These are phyloP conservation scores for Elsinoe necatrix DNA, from an alignment of 2,329 filamentous ascomycete species.

Conservation along the genomic window DNA sequence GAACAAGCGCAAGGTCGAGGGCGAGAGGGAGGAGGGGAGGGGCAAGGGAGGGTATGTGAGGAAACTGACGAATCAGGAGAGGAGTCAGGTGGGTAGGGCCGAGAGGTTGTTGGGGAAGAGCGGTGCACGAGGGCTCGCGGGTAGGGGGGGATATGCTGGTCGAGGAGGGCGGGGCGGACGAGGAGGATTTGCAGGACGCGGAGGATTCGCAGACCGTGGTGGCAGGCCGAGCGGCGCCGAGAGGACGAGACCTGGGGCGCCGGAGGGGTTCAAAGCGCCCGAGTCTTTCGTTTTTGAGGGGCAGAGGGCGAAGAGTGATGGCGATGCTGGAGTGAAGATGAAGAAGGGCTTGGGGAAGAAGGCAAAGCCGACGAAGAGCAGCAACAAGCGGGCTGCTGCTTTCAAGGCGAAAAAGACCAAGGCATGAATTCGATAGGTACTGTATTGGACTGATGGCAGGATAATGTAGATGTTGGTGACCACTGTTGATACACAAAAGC, in stretches of 20 bases:
- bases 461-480: neutral
- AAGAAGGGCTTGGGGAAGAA: slow-evolving; percentile 40
- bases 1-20: slow-evolving; percentile 31
- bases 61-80: slow-evolving; percentile 61
- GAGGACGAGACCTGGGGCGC: neutral
- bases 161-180: slow-evolving; percentile 12
- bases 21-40: slow-evolving; percentile 21
- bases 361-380: slow-evolving; percentile 35
- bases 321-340: slow-evolving; percentile 49
- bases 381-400: slow-evolving; percentile 37
- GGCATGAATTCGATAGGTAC: neutral
- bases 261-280: slow-evolving; percentile 44
- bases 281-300: slow-evolving; percentile 76
- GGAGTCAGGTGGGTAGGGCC: slow-evolving; percentile 64
- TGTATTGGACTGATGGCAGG: neutral
- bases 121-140: slow-evolving; percentile 37
- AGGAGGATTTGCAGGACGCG: slow-evolving; percentile 22
- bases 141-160: slow-evolving; percentile 23
- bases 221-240: neutral
- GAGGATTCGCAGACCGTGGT: slow-evolving; percentile 1
- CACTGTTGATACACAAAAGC: slow-evolving; percentile 12
- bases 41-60: slow-evolving; percentile 51
- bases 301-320: slow-evolving; percentile 60
- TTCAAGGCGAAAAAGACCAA: slow-evolving; percentile 37
- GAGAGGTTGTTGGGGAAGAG: slow-evolving; percentile 65